Base-by-base conservation (phyloP, 108 stramenopile species). In the Parietichytrium sp. region DNA sequence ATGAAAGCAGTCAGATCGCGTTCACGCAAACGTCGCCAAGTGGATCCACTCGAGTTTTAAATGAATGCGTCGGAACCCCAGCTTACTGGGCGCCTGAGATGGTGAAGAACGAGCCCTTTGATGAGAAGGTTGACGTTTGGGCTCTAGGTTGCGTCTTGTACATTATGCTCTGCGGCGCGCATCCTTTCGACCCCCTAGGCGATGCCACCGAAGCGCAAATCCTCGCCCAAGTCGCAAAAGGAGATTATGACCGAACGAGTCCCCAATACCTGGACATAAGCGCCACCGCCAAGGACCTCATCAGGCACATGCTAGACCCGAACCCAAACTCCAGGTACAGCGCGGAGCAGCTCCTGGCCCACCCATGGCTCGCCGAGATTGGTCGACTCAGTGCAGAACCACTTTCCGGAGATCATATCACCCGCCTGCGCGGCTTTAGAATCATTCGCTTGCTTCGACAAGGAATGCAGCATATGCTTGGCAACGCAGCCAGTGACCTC, bases 291-390 rank as follows among this genome's bases (percentile, higher is more conserved):
- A 97, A 98, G 80, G 96, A 96, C 86, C 86, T 99, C 33, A 83
- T 99, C 54, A 86, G 86, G 42, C 88, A 94, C 79, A 85, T 99
- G 48, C 88, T 99, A 55, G 93, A 96, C 84, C 85, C 93, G 45
- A 92, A 97, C 84, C 93, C 95, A 13, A 25, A 52, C 27, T 88
- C 85, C 16, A 88, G 98, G 3, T 93, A 95, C 61, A 96, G 95
- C 6, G 96, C 98, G 53, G 93, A 95, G 47, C 92, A 97, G 84
- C 96, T 96, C 6, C 85, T 96, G 82, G 82, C 85, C 10, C 98
- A 99, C 89, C 96, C 97, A 4, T 99, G 98, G 98, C 93, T 99
- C 16, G 33, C 33, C 36, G 51, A 50, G 26, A 7, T 30, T 26
- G 79, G 61, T 25, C 36, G 45, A 27, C 61, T 45, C 38, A 72